Evolutionary conservation across 768 basidiomycete species (phyloP).

Genomic region (Lentinula detonsa): DNA sequence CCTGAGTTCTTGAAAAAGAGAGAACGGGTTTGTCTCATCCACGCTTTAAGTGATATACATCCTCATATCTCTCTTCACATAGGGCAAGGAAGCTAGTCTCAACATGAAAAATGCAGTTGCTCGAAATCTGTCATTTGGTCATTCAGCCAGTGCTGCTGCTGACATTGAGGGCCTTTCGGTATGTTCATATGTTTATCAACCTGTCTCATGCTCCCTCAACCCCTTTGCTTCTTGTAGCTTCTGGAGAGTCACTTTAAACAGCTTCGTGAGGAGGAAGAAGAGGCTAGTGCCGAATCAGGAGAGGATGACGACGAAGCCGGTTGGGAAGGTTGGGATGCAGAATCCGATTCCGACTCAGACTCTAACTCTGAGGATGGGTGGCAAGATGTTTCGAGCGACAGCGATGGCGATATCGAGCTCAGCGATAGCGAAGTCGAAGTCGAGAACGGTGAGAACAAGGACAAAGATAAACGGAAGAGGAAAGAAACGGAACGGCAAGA

Average conservation of each 20-base stretch:
- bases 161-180: constrained; percentile 90
- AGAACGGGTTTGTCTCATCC: constrained; percentile 57
- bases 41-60: not conserved
- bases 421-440: constrained; percentile 88
- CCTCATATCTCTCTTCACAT: constrained; percentile 10
- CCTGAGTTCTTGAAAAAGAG: constrained; percentile 85
- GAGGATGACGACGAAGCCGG: constrained; percentile 59
- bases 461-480: constrained; percentile 27
- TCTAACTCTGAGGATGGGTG: constrained; percentile 63
- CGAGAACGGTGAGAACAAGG: constrained; percentile 50
- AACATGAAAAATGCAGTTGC: constrained; percentile 48
- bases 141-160: constrained; percentile 63
- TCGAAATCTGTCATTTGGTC: constrained; percentile 79
- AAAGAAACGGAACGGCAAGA: constrained; percentile 18
- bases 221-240: constrained; percentile 40
- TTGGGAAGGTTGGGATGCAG: constrained; percentile 90
- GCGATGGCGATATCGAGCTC: constrained; percentile 61
- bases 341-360: constrained; percentile 57
- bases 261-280: constrained; percentile 60
- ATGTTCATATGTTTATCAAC: constrained; percentile 20
- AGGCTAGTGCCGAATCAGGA: constrained; percentile 19
- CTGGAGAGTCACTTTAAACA: constrained; percentile 82
- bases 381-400: constrained; percentile 73
- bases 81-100: constrained; percentile 92
- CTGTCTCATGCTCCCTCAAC: not conserved